phyloP scores from a whole-genome alignment of 2,329 filamentous ascomycete genomes.

The Cladophialophora carrionii region DNA sequence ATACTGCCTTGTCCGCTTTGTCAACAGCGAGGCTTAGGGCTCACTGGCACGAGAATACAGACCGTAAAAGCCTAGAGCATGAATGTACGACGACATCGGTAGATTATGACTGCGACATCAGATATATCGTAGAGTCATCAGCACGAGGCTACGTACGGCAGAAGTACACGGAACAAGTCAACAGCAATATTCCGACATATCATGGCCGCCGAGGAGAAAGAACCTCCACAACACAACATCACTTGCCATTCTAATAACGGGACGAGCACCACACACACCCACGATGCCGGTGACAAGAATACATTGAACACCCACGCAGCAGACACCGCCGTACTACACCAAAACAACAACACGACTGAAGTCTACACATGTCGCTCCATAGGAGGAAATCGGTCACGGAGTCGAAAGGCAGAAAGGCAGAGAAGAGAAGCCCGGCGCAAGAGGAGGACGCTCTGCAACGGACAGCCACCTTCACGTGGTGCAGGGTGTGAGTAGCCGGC shows the following conservation, averaged over 20 bases:
- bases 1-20: constrained; percentile 1
- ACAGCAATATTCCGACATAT: neutral
- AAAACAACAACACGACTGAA: neutral
- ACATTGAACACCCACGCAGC: neutral
- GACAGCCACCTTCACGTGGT: neutral
- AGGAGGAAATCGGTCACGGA: neutral
- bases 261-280: neutral
- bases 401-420: neutral
- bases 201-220: neutral
- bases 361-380: neutral
- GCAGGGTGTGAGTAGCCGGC: neutral
- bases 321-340: neutral
- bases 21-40: neutral
- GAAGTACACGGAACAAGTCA: neutral
- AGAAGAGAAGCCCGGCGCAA: neutral
- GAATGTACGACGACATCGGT: neutral
- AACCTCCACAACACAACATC: neutral
- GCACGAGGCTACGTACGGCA: neutral
- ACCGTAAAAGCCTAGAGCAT: neutral
- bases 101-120: neutral
- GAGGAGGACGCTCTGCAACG: neutral
- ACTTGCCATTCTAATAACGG: neutral
- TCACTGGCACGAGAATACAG: neutral
- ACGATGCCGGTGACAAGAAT: too few relatives aligned
- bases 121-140: neutral